Conservation (phyloP, 176 grass and related monocot genomes). For the Themeda triandra region DNA sequence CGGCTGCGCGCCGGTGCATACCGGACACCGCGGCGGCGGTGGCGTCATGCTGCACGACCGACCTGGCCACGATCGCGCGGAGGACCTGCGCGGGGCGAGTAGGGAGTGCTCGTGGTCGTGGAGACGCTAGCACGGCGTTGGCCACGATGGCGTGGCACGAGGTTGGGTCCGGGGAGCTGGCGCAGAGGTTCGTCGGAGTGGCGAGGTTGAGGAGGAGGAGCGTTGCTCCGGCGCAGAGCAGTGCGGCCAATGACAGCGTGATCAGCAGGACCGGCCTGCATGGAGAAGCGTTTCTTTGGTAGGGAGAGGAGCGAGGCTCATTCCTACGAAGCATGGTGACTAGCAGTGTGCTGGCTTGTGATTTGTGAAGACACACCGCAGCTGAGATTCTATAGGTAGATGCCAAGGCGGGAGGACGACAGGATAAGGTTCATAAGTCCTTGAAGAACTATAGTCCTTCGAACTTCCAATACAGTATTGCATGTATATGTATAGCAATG, state of each 20-base stretch:
- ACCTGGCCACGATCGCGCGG: conserved; percentile 30
- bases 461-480: not conserved
- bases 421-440: not conserved
- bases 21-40: not conserved
- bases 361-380: not conserved
- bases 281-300: not conserved
- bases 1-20: conserved; percentile 6
- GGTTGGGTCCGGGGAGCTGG: conserved; percentile 31
- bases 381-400: not conserved
- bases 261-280: conserved; percentile 10
- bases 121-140: conserved; percentile 7
- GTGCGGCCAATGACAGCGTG: conserved; percentile 1
- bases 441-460: not conserved
- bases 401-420: not conserved
- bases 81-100: conserved; percentile 22
- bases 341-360: not conserved
- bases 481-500: too few species aligned
- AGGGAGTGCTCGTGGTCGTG: too few species aligned
- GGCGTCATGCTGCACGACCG: conserved; percentile 29
- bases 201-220: not conserved
- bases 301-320: conserved; percentile 29
- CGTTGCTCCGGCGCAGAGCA: conserved; percentile 16
- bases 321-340: conserved; percentile 9
- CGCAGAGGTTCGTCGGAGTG: conserved; percentile 38
- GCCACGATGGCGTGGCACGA: conserved; percentile 46